These are phyloP conservation scores for Diophrys appendiculata DNA, from an alignment of 73 alveolate genomes.

Conservation along the genomic window DNA sequence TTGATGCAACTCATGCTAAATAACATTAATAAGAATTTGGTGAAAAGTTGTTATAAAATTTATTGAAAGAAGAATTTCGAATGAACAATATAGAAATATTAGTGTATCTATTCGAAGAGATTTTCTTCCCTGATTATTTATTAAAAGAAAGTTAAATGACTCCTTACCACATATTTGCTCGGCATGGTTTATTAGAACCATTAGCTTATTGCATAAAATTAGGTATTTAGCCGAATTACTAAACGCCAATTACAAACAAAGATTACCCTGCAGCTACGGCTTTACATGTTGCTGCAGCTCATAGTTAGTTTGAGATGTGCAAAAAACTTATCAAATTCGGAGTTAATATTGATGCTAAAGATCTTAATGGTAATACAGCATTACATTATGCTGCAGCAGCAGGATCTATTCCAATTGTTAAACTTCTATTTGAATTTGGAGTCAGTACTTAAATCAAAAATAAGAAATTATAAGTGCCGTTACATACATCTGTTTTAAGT, in stretches of 20 bases:
- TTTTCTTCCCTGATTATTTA: slow-evolving; percentile 48
- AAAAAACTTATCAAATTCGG: slow-evolving; percentile 22
- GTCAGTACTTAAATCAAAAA: slow-evolving; percentile 17
- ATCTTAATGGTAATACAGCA: slow-evolving; percentile 56
- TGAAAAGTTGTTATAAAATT: slow-evolving; percentile 19
- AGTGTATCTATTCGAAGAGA: slow-evolving; percentile 40
- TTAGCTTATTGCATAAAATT: slow-evolving; percentile 41
- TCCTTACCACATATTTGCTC: slow-evolving; percentile 52
- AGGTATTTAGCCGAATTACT: slow-evolving; percentile 33
- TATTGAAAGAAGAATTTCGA: slow-evolving; percentile 16
- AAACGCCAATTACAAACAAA: slow-evolving; percentile 43
- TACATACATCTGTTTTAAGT: slow-evolving; percentile 46
- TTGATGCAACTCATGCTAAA: background rate
- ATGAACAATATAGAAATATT: slow-evolving; percentile 27
- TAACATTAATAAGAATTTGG: slow-evolving; percentile 7
- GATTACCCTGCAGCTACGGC: slow-evolving; percentile 64
- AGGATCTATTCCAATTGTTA: slow-evolving; percentile 25
- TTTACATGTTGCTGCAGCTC: slow-evolving; percentile 57
- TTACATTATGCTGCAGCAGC: slow-evolving; percentile 59
- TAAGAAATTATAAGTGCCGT: slow-evolving; percentile 34
- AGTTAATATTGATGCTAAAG: slow-evolving; percentile 31
- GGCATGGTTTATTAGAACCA: slow-evolving; percentile 29
- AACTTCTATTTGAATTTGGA: slow-evolving; percentile 8
- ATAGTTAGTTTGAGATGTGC: slow-evolving; percentile 38
- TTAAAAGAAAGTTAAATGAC: slow-evolving; percentile 23